Percentiles rank a stretch among this genome's conserved stretches.
Evolutionary conservation across 768 basidiomycete species (phyloP).

Genomic region (Termitomyces sp.): DNA sequence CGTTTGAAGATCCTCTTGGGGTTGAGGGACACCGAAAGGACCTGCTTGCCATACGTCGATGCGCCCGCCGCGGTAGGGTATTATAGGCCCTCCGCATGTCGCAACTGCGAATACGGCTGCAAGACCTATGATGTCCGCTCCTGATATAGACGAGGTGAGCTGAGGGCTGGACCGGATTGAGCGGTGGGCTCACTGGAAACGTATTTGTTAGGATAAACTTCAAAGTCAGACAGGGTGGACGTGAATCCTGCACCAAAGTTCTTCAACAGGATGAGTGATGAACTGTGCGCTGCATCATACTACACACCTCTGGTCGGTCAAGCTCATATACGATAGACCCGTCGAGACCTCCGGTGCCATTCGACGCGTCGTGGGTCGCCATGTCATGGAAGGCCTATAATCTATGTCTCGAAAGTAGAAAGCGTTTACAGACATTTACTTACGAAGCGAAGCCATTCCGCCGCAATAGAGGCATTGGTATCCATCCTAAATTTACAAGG

Average conservation of each 20-base stretch:
- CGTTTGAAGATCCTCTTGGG: slow-evolving; percentile 32
- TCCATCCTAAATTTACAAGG: slow-evolving; percentile 22
- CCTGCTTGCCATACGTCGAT: slow-evolving; percentile 34
- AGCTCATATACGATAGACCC: slow-evolving; percentile 45
- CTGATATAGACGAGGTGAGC: slow-evolving; percentile 17
- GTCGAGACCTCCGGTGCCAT: slow-evolving; percentile 45
- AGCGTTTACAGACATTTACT: slow-evolving; percentile 1
- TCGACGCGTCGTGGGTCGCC: slow-evolving; percentile 38
- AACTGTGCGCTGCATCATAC: background rate
- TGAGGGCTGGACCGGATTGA: background rate
- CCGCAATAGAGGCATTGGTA: slow-evolving; percentile 28
- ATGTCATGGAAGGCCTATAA: slow-evolving; percentile 45
- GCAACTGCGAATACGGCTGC: slow-evolving; percentile 30
- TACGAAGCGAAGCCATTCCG: slow-evolving; percentile 37
- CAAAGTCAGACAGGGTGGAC: slow-evolving; percentile 36
- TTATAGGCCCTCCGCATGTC: slow-evolving; percentile 41
- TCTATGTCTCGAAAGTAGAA: background rate
- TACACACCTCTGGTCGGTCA: slow-evolving; percentile 31
- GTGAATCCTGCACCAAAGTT: slow-evolving; percentile 44
- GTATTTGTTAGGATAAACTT: slow-evolving; percentile 35
- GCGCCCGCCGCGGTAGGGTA: slow-evolving; percentile 37
- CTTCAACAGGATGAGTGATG: slow-evolving; percentile 17
- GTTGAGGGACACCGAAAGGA: slow-evolving; percentile 35
- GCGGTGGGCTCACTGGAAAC: slow-evolving; percentile 32
- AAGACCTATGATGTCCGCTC: slow-evolving; percentile 39